These are phyloP conservation scores for Taphrina flavorubra DNA, from an alignment of 1,139 yeast genomes.

Conservation along the genomic window DNA sequence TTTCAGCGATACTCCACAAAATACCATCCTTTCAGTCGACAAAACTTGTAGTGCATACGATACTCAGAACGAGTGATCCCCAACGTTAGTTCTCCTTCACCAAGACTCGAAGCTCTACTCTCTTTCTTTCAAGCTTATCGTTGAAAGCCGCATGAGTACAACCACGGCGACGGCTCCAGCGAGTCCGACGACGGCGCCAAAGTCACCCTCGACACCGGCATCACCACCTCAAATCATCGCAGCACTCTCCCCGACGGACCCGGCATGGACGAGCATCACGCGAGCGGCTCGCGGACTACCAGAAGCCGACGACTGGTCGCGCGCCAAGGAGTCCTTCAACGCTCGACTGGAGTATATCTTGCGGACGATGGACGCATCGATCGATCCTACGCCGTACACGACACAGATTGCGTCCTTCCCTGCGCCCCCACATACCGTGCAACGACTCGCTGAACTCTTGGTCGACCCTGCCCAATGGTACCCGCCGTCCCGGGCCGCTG, in stretches of 20 bases:
- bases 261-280: background rate
- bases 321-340: background rate
- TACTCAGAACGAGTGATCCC: too few relatives aligned
- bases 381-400: constrained; percentile 4
- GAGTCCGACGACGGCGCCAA: too few relatives aligned
- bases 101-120: too few relatives aligned
- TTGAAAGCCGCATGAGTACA: background rate
- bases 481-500: constrained; percentile 48
- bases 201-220: background rate
- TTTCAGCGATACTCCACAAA: too few relatives aligned
- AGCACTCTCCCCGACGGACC: background rate
- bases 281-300: background rate
- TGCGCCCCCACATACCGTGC: constrained; percentile 62
- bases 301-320: constrained; percentile 2
- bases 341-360: constrained; percentile 12
- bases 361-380: background rate
- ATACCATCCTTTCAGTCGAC: too few relatives aligned
- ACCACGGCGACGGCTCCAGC: too few relatives aligned
- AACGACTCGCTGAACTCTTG: constrained; percentile 62
- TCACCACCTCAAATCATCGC: background rate
- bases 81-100: too few relatives aligned
- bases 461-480: constrained; percentile 55
- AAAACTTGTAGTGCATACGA: too few relatives aligned
- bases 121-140: too few relatives aligned
- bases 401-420: constrained; percentile 16